Percentiles rank a stretch among this genome's conserved stretches.
Conservation (phyloP, 768 basidiomycete genomes). For the Collybia mongolica region DNA sequence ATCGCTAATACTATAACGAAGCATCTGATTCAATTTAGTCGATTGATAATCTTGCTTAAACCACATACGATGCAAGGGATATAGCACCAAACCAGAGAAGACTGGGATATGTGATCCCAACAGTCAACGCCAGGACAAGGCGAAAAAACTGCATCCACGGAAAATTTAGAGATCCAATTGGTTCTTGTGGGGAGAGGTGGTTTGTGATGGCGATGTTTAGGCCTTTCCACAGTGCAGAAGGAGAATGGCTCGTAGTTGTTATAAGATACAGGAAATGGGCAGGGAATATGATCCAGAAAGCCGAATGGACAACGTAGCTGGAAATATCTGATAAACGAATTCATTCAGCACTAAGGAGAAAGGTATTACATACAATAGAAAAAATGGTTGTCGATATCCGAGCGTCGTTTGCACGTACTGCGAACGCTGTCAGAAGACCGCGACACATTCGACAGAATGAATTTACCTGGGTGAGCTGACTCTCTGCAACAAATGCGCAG, state of each 20-base stretch:
- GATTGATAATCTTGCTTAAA: conserved; percentile 4
- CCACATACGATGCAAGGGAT: conserved; percentile 66
- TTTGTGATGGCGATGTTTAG: conserved; percentile 50
- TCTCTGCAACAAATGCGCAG: conserved; percentile 75
- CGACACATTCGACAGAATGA: not conserved
- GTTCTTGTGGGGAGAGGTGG: conserved; percentile 37
- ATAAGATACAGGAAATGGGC: conserved; percentile 72
- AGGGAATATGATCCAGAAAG: conserved; percentile 77
- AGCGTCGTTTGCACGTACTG: conserved; percentile 80
- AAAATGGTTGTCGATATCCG: conserved; percentile 84
- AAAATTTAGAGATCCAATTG: conserved; percentile 32
- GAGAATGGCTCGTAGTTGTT: conserved; percentile 44
- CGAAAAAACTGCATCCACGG: conserved; percentile 33
- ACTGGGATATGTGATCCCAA: conserved; percentile 61
- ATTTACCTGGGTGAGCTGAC: conserved; percentile 71
- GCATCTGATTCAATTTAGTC: not conserved
- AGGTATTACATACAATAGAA: conserved; percentile 66
- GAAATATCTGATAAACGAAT: not conserved
- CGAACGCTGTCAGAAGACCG: conserved; percentile 3
- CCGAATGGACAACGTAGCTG: conserved; percentile 87
- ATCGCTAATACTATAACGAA: conserved; percentile 62
- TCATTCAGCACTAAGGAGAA: not conserved
- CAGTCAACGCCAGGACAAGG: conserved; percentile 43
- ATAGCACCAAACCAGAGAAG: conserved; percentile 79
- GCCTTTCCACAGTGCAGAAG: conserved; percentile 46